Percentiles rank a stretch among this genome's conserved stretches.
phyloP scores from a whole-genome alignment of 2,329 filamentous ascomycete genomes.

The Cladophialophora yegresii region DNA sequence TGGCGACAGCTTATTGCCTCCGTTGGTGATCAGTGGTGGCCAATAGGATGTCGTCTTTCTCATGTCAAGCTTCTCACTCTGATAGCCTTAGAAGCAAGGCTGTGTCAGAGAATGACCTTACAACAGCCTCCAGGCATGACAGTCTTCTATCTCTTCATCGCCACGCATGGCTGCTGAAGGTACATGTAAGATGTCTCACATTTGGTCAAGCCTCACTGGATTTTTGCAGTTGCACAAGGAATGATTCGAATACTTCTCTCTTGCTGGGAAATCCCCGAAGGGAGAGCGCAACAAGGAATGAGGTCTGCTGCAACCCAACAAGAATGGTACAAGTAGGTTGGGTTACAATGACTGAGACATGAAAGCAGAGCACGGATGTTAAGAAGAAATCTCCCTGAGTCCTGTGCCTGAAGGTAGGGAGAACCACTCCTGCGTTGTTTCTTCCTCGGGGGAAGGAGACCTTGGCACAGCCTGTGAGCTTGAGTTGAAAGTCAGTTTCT shows the following conservation, averaged over 20 bases:
- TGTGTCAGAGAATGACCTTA: not conserved
- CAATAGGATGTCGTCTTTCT: not conserved
- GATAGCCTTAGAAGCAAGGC: not conserved
- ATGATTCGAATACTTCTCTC: constrained; percentile 42
- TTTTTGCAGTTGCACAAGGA: not conserved
- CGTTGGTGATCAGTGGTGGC: not conserved
- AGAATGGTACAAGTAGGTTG: constrained; percentile 57
- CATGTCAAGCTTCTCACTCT: not conserved
- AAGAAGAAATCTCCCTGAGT: not conserved
- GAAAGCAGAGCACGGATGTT: not conserved
- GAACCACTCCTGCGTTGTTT: not conserved
- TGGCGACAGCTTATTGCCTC: not conserved
- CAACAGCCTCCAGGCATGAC: not conserved
- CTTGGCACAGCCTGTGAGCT: not conserved
- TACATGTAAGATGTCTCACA: not conserved
- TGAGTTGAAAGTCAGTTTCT: not conserved
- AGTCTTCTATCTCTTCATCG: not conserved
- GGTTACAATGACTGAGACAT: constrained; percentile 58
- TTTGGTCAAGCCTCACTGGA: not conserved
- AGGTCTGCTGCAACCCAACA: constrained; percentile 55
- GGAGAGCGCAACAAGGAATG: constrained; percentile 54
- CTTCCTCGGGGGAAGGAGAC: not conserved
- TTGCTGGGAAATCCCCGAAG: constrained; percentile 55
- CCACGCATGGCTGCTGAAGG: not conserved
- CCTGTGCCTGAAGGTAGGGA: not conserved